Evolutionary conservation across 805 yeast species (phyloP), one percentile per base, ranked within the genome.

Genomic region (Wickerhamiella galacta): DNA sequence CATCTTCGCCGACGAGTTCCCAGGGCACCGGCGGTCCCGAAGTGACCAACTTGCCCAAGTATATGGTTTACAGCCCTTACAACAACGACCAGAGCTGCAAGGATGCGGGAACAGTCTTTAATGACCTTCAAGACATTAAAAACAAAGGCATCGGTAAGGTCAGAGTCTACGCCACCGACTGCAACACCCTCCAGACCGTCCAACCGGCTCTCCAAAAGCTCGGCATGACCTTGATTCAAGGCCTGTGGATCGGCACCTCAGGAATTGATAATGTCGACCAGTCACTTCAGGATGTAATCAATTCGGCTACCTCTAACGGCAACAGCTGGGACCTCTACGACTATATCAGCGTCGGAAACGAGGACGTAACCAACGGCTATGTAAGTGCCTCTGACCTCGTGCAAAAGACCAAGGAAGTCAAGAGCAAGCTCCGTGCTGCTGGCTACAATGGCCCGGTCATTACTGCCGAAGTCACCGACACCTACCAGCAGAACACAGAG

Each of bases 381-480:
- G 60, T 68, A 46, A 49, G 79, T 6, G 80, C 67, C 16, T 43
- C 56, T 16, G 77, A 75, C n/a, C 66, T 85, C 43, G 60, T 74
- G 20, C 28, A 55, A 31, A 81, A 80, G 56, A 75, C 82, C 40
- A 36, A 69, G 1, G 55, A 69, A 9, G 90, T 81, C 32, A 77
- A 73, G 53, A 23, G 63, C 9, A 55, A 56, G 39, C 65, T 85
- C 36, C 49, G 57, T 35, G 55, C 51, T 32, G 85, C 81, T 18
- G 95, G 95, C 24, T 85, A 72, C 58, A 55, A 61, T 7, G 95
- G 95, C 33, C 48, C 57, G 34, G 64, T 83, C 29, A 75, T 92
- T 16, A 83, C 93, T 14, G 70, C 93, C 36, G 95, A 85, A 54
- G 93, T 94, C 34, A 90, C 95, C n/a, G 76, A 68, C 10, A 56